Percentiles rank a stretch among this genome's conserved stretches.
phyloP scores from a whole-genome alignment of 2,329 filamentous ascomycete species.

The Botryotinia globosa region DNA sequence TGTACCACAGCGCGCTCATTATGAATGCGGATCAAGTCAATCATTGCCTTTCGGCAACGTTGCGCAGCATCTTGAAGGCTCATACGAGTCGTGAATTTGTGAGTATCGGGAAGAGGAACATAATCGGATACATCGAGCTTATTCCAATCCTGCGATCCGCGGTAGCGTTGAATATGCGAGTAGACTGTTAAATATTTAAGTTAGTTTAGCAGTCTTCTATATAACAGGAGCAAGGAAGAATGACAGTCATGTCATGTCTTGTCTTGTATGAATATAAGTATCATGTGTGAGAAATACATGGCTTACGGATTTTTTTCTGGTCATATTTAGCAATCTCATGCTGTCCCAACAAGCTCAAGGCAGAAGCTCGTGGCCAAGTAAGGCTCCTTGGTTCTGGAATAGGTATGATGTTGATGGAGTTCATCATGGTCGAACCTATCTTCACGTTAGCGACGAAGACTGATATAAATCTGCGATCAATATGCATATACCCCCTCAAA shows the following conservation, averaged over 20 bases:
- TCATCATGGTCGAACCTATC: not conserved
- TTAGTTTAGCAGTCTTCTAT: not conserved
- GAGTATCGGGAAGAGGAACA: not conserved
- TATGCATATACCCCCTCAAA: not conserved
- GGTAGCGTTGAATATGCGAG: not conserved
- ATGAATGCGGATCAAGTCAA: not conserved
- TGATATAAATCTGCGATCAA: not conserved
- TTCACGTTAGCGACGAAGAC: not conserved
- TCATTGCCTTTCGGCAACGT: not conserved
- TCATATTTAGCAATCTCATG: not conserved
- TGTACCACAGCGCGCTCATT: not conserved
- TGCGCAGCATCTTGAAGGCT: rapidly evolving
- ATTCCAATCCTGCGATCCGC: not conserved
- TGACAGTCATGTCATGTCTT: not conserved
- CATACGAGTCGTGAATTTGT: rapidly evolving
- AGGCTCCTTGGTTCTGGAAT: rapidly evolving
- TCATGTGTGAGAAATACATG: not conserved
- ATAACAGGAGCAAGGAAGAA: not conserved
- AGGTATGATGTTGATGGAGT: not conserved
- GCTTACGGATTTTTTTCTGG: not conserved
- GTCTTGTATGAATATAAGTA: not conserved
- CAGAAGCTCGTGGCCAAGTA: rapidly evolving
- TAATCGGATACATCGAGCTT: not conserved
- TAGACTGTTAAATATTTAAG: not conserved
- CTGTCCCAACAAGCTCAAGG: not conserved